Conservation (phyloP, 768 basidiomycete species). For the Mycena indigotica region DNA sequence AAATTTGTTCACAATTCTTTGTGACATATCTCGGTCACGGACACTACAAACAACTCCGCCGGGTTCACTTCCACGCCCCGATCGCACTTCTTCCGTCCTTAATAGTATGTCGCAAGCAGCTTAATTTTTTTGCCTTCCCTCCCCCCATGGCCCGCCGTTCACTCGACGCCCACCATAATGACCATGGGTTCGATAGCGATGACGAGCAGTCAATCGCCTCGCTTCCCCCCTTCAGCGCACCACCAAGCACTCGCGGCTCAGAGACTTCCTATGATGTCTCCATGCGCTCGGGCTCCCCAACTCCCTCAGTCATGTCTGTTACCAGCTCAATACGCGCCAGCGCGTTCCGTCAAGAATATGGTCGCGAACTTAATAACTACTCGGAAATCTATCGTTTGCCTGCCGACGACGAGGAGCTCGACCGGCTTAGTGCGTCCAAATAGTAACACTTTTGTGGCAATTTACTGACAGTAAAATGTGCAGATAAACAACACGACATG, state of each 20-base stretch:
- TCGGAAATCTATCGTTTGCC: constrained; percentile 79
- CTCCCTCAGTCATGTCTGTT: constrained; percentile 69
- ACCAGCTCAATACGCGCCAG: constrained; percentile 62
- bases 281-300: constrained; percentile 66
- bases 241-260: constrained; percentile 47
- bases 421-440: constrained; percentile 58
- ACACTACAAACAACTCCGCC: not conserved
- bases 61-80: not conserved
- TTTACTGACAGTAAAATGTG: constrained; percentile 12
- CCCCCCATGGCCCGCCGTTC: constrained; percentile 12
- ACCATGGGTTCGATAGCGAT: constrained; percentile 46
- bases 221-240: constrained; percentile 38
- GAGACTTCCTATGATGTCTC: constrained; percentile 61
- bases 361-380: constrained; percentile 72
- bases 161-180: constrained; percentile 16
- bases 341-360: constrained; percentile 66
- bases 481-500: constrained; percentile 71
- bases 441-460: not conserved
- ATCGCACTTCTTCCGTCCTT: not conserved
- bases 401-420: constrained; percentile 76
- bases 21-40: no score
- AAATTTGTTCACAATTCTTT: not conserved
- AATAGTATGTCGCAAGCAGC: constrained; percentile 13
- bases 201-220: constrained; percentile 54
- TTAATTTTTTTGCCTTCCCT: not conserved